These are phyloP conservation scores for Hypoxylon sp. DNA, from an alignment of 2,329 filamentous ascomycete species.

Conservation along the genomic window DNA sequence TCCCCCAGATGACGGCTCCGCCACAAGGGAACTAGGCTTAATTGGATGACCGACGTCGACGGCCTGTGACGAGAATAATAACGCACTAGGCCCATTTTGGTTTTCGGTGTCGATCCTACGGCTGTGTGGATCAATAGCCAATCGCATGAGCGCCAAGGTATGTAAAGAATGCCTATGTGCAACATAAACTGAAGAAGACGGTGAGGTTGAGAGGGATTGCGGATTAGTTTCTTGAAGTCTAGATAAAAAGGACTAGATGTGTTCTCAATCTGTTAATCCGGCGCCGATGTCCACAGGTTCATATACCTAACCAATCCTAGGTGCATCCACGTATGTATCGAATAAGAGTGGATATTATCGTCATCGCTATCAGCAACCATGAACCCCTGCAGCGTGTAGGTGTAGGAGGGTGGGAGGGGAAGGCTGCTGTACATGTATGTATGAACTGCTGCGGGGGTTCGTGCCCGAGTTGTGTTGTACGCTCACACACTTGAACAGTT, in stretches of 20 bases:
- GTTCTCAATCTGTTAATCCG: conserved; percentile 19
- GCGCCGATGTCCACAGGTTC: neutral
- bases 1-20: conserved; percentile 39
- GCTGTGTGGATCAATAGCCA: conserved; percentile 30
- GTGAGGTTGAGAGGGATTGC: neutral
- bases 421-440: neutral
- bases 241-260: conserved; percentile 22
- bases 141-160: conserved; percentile 17
- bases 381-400: conserved; percentile 11
- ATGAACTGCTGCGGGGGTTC: conserved; percentile 38
- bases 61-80: conserved; percentile 32
- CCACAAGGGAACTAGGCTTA: conserved; percentile 49
- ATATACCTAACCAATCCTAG: neutral
- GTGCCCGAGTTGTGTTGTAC: conserved; percentile 37
- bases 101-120: conserved; percentile 48
- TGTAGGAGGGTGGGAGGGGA: neutral
- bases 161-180: conserved; percentile 24
- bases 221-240: neutral
- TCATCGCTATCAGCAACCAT: conserved; percentile 6
- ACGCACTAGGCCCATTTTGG: conserved; percentile 45
- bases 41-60: conserved; percentile 51
- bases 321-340: neutral
- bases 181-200: conserved; percentile 13
- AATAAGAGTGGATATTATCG: conserved; percentile 20
- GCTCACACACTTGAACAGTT: conserved; percentile 31